Conservation (phyloP, 2,329 filamentous ascomycete genomes). For the Paecilomyces fulvus region DNA sequence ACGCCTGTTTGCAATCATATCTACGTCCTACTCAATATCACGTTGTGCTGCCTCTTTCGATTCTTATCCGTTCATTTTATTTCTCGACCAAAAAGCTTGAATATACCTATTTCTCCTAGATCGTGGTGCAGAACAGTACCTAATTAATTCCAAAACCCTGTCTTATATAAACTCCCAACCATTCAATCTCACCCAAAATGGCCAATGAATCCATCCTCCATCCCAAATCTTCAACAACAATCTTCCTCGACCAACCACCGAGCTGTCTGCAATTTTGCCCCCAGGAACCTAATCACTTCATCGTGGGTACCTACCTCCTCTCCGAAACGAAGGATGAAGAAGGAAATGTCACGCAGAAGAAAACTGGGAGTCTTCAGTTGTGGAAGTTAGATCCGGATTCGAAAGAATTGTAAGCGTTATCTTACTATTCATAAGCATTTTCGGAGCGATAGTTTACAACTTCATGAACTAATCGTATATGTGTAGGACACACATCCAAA, state of each 20-base stretch:
- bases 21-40: neutral
- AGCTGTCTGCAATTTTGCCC: conserved; percentile 39
- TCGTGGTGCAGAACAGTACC: neutral
- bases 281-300: conserved; percentile 52
- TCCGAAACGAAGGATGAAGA: conserved; percentile 22
- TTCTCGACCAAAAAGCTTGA: neutral
- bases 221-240: conserved; percentile 23
- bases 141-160: too few relatives aligned
- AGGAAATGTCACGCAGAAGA: conserved; percentile 42
- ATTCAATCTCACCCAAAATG: neutral
- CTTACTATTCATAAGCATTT: conserved; percentile 3
- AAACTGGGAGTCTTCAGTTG: conserved; percentile 66
- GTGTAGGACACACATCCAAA: conserved; percentile 50
- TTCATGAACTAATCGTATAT: conserved; percentile 7
- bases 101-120: neutral
- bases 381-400: conserved; percentile 43
- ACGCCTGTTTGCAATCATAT: neutral
- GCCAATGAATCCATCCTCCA: conserved; percentile 9
- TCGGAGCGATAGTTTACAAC: too few relatives aligned
- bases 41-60: neutral
- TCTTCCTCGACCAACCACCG: conserved; percentile 35
- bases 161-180: neutral
- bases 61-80: neutral
- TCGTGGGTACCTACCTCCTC: conserved; percentile 80
- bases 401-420: conserved; percentile 17